Base-by-base conservation (phyloP, 2,329 filamentous ascomycete genomes). In the Monosporascus sp. region DNA sequence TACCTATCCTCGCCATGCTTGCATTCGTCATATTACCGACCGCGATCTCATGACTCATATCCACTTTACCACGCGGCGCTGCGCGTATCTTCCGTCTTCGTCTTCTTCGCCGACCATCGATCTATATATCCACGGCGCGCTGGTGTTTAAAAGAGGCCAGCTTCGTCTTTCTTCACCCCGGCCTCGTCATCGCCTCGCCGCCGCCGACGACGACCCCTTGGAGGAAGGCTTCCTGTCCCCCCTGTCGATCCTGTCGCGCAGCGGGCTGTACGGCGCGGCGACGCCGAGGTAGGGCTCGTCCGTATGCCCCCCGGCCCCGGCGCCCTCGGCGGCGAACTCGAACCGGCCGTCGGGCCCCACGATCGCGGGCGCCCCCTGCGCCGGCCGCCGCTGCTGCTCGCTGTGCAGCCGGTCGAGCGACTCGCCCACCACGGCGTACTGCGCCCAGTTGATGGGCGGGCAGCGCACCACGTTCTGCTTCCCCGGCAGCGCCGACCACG, bases 381-480 rank as follows among this genome's bases (percentile, higher is more conserved):
- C 73, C 1, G 91, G 91, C 51, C 82, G 80, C 48, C 75, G 72
- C 50, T 85, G 73, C 72, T 97, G 91, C 65, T 96, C 89, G 49
- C 84, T 81, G 68, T 97, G 92, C 58, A 97, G 76, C 67, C 85
- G 88, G 70, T 97, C 91, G 37, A 97, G 77, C 1, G 89, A 84
- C 55, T 89, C 87, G 48, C 91, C 92, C 3, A 94, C 85, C n/a
- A 97, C 79, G 62, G 90, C 89, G 70, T 97, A 97, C 67, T 96
- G 92, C 14, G 86, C 84, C 93, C 93, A 97, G 74, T 97, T 96
- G 65, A 97, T 86, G 8, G 90, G 88, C 8, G 93, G 93, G 73
- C 87, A 91, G 41, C 92, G 85, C 26, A 95, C 86, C 1, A 97
- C 76, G 61, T 88, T 88, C 69, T 97, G 93, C 7, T 89, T 84